Base-by-base conservation (phyloP, 257 asterid species). In the Nicotiana obtusifolia region DNA sequence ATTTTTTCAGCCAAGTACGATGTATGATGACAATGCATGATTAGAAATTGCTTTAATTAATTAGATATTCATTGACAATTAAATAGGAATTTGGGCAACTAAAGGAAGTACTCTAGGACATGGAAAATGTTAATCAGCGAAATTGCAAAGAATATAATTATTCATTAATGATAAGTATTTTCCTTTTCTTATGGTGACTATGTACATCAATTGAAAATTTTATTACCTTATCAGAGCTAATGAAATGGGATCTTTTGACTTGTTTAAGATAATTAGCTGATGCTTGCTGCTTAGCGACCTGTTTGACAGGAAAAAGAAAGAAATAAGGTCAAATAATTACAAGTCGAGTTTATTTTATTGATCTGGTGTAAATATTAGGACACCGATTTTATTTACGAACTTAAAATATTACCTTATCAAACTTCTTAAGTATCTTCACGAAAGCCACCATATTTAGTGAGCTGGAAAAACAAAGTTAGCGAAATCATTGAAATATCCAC, bases 381-480 rank as follows among this genome's bases (percentile, higher is more conserved):
- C 1, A 0, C 0, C 5, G 0, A 22, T 4, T 71, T 4, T 4
- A 49, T 14, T 24, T 71, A 11, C 2, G 19, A 17, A 57, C 4
- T 57, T 57, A 7, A 19, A 57, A n/a, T 1, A 35, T 71, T 88
- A 93, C 99, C 97, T 94, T 96, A 82, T 94, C 98, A 78, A 93
- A 96, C 83, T 96, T 96, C 91, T 96, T 96, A 66, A 96, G 97
- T 59, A 96, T 96, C 87, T 96, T 96, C 26, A 87, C 90, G 88
- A 96, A 96, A 71, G 99, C 98, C 83, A 90, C 87, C 99, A 94
- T 92, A 75, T 96, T 96, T 26, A 96, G 80, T 30, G 97, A 93
- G 89, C 99, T 93, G 94, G 85, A 85, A 85, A 81, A 53, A 26
- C 44, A 19, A 5, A 13, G 4, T 35, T 31, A 14, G 64, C 35